phyloP scores from a whole-genome alignment of 441 rosid genomes.

The Gossypium schwendimanii region DNA sequence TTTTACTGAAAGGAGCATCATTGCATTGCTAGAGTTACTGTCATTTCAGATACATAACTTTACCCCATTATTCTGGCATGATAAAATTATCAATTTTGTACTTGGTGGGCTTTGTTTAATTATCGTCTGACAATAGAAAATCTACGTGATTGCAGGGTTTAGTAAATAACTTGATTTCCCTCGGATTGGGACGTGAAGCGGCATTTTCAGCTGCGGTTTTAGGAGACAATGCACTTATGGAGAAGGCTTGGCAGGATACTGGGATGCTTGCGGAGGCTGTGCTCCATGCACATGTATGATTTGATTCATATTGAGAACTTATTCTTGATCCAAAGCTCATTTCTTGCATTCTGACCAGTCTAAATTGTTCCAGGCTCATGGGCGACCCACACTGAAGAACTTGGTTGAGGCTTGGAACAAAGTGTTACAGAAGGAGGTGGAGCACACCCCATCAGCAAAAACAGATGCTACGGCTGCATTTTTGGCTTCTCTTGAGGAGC shows the following conservation, averaged over 20 bases:
- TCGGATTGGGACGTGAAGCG: slow-evolving; percentile 91
- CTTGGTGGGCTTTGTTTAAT: not conserved
- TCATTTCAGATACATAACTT: not conserved
- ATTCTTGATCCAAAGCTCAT: not conserved
- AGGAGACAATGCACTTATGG: slow-evolving; percentile 97
- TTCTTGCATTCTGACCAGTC: slow-evolving; percentile 10
- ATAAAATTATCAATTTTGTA: not conserved
- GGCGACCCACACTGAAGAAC: slow-evolving; percentile 81
- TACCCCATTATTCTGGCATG: not conserved
- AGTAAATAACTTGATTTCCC: slow-evolving; percentile 74
- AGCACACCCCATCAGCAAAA: slow-evolving; percentile 57
- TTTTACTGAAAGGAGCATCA: not conserved
- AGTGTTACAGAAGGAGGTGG: slow-evolving; percentile 80
- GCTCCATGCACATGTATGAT: slow-evolving; percentile 85
- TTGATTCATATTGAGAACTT: not conserved
- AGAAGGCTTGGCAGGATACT: slow-evolving; percentile 96
- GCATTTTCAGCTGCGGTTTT: slow-evolving; percentile 91
- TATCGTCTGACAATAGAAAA: not conserved
- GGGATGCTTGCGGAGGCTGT: slow-evolving; percentile 99
- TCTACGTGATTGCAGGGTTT: slow-evolving; percentile 47
- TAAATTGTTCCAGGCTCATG: slow-evolving; percentile 68
- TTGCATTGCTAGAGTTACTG: slow-evolving; percentile 2
- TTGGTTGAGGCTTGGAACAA: slow-evolving; percentile 89
- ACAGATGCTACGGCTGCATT: slow-evolving; percentile 90
- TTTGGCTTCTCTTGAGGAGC: slow-evolving; percentile 76